Base-by-base conservation (phyloP, 352 stramenopile genomes). In the Hyaloperonospora brassicae region DNA sequence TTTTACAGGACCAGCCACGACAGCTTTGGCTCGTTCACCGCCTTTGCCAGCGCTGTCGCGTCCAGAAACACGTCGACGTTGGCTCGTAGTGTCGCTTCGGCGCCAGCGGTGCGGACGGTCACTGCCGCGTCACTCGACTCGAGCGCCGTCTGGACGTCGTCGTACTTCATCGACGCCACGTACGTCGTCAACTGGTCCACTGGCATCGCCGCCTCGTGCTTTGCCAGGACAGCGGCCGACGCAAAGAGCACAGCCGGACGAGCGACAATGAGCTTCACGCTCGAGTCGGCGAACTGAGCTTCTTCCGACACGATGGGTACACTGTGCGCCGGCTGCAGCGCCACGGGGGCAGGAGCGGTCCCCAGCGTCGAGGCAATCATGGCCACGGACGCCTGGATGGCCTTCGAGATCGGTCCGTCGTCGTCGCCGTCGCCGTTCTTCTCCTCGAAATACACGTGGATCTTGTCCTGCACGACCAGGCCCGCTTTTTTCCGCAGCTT, bases 401-500 rank as follows among this genome's bases (percentile, higher is more conserved):
- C 79, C 51, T 68, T 63, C 6, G 77, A 68, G 65, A 93, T 89
- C 11, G 68, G 61, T 11, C 60, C 60, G 40, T 52, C 51, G 39
- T 17, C 17, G 17, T 17, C 17, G 17, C 17, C 17, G 17, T 83
- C 73, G 8, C 76, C 70, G 2, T 72, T 67, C 47, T 87, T 62
- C 64, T 98, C 80, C 42, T 72, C 47, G 51, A 94, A 98, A 76
- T 97, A 98, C 5, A 98, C 90, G 59, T 98, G 93, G 56, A 98
- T 95, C 62, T 95, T 89, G 74, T 99, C 96, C 60, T 87, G 85
- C 34, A 98, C 68, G 50, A 96, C 87, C 5, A 99, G 76, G 5
- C 95, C 95, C 12, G 93, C 87, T 62, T 87, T 93, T 76, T 99
- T 99, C 36, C 97, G 83, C 47, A 99, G 75, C 73, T 99, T 98